A percentile compares a stretch with the other conserved stretches of the same genome.
These are phyloP conservation scores for Alectoria sarmentosa DNA, from an alignment of 495 filamentous ascomycete genomes.

Conservation along the genomic window DNA sequence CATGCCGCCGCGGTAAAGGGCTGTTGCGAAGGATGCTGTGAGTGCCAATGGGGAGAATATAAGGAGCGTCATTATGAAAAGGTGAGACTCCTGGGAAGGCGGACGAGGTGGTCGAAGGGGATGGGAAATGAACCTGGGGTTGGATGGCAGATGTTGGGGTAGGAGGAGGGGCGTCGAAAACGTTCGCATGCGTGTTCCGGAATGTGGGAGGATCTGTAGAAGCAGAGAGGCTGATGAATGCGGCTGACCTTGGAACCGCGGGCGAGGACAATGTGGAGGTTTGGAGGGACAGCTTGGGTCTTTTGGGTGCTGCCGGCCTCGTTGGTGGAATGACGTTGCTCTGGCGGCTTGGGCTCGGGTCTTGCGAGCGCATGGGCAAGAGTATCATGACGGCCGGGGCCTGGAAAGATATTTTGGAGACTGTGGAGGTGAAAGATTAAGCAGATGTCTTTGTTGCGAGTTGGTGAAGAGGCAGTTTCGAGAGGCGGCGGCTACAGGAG, in stretches of 20 bases:
- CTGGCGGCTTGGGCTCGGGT: slow-evolving; percentile 20
- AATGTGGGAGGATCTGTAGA: slow-evolving; percentile 65
- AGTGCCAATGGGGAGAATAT: slow-evolving; percentile 57
- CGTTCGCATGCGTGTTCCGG: slow-evolving; percentile 77
- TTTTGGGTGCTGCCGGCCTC: slow-evolving; percentile 41
- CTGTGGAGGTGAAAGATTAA: not conserved
- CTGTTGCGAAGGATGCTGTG: slow-evolving; percentile 75
- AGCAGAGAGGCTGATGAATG: slow-evolving; percentile 48
- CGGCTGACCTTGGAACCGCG: slow-evolving; percentile 45
- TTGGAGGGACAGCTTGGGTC: slow-evolving; percentile 77
- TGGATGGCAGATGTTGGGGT: slow-evolving; percentile 42
- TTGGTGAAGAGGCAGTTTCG: slow-evolving; percentile 12
- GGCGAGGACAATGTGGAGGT: slow-evolving; percentile 48
- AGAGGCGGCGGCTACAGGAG: slow-evolving; percentile 9
- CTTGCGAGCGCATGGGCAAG: slow-evolving; percentile 26
- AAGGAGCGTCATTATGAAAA: slow-evolving; percentile 41
- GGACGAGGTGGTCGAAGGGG: slow-evolving; percentile 30
- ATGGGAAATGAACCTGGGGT: slow-evolving; percentile 28
- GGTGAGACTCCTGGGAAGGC: slow-evolving; percentile 31
- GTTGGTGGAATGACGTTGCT: slow-evolving; percentile 26
- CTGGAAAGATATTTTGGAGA: not conserved
- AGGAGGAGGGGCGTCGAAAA: slow-evolving; percentile 62
- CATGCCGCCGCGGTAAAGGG: slow-evolving; percentile 40
- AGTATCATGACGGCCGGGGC: slow-evolving; percentile 26
- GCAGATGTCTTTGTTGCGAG: not conserved